These are phyloP conservation scores for Fusarium devonianum DNA, from an alignment of 2,329 filamentous ascomycete genomes.

Conservation along the genomic window DNA sequence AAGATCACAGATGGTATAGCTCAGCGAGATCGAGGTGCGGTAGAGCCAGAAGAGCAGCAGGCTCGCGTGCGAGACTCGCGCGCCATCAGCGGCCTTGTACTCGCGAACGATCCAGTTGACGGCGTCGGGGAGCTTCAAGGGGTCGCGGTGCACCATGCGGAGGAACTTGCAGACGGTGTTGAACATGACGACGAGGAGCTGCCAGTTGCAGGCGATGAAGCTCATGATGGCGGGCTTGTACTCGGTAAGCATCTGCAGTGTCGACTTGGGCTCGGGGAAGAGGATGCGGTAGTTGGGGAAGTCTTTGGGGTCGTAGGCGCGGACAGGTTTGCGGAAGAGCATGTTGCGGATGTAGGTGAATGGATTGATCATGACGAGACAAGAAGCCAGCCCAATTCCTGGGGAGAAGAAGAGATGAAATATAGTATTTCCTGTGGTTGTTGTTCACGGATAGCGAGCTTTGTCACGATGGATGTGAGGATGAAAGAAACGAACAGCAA, in stretches of 20 bases:
- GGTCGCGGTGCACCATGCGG: conserved; percentile 9
- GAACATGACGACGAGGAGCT: conserved; percentile 13
- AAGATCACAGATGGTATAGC: conserved; percentile 1
- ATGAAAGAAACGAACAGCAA: conserved; percentile 7
- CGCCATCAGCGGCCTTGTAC: conserved; percentile 11
- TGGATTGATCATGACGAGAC: neutral
- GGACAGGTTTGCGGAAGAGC: conserved; percentile 10
- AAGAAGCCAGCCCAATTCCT: neutral
- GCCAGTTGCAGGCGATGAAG: conserved; percentile 8
- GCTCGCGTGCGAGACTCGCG: conserved; percentile 11
- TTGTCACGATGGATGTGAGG: neutral
- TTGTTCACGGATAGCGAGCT: conserved; percentile 2
- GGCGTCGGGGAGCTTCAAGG: conserved; percentile 9
- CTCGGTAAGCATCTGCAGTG: conserved; percentile 10
- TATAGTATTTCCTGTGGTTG: neutral
- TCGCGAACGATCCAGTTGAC: conserved; percentile 19
- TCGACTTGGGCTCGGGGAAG: conserved; percentile 13
- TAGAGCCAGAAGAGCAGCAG: conserved; percentile 25
- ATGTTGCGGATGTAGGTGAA: conserved; percentile 3
- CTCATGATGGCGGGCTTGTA: neutral
- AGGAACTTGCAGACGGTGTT: conserved; percentile 12
- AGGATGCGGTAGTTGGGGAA: conserved; percentile 21
- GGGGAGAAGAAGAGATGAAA: neutral
- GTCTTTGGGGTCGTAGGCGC: conserved; percentile 25
- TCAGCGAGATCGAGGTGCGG: neutral